Base-by-base conservation (phyloP, 352 stramenopile genomes). In the Phytophthora vignae region DNA sequence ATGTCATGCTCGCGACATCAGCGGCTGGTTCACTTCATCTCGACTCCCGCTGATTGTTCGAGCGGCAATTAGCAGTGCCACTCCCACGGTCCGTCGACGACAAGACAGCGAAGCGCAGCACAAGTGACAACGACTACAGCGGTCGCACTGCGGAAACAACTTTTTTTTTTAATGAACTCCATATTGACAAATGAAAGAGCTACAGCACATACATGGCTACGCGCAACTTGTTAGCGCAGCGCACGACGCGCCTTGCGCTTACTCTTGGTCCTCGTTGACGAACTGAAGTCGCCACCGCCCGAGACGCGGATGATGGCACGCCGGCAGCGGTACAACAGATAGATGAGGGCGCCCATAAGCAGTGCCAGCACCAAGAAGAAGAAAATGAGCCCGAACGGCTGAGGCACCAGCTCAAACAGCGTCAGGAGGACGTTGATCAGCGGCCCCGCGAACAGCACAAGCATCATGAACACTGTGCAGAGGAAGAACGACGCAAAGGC, bases 401-500 rank as follows among this genome's bases (percentile, higher is more conserved):
- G 64, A 4, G 85, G 87, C 25, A 92, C 60, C 55, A 93, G 73
- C 65, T 91, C 81, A 58, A 93, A 78, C 17, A 93, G 69, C 55
- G 74, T 89, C 62, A 93, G 59, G 21, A 90, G 80, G 8, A 89
- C 77, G 69, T 93, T 93, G 63, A 96, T 76, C 29, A 94, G 69
- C 52, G 89, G 89, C 9, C 84, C 89, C 2, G 83, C 81, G 52
- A 94, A 90, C 55, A 95, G 74, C 48, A 94, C 52, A 4, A 94
- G 67, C 44, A 81, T 67, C 29, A 92, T 49, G 42, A 92, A 78
- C 7, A 88, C 31, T 14, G 77, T 75, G 68, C 83, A 93, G 1
- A 91, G 55, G 40, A 93, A 65, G 54, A 87, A 88, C 0, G 83
- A 93, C 11, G 85, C 81, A 38, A 94, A 94, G 21, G 78, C 76